Evolutionary conservation across 2,329 filamentous ascomycete genomes (phyloP), one percentile per base, ranked within the genome.

Genomic region (Hypocreales sp.): DNA sequence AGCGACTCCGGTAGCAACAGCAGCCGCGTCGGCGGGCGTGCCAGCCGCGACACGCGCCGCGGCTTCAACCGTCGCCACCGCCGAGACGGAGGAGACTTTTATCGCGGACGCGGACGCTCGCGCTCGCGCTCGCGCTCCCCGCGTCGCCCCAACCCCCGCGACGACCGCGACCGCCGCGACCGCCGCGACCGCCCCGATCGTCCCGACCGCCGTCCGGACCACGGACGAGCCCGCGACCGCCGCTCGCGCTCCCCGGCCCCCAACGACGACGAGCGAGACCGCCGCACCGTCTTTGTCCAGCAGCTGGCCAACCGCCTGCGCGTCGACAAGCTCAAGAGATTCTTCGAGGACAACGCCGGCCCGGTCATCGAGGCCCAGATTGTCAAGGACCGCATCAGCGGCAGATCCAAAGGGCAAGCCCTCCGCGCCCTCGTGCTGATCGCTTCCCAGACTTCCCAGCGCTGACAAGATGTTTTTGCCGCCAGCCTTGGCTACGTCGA

Each of bases 331-430:
- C 66, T 98, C 37, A 87, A 92, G 53, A 71, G 76, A 35, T 98
- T 98, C 53, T 98, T 98, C 47, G 83, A 93, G 52, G 83, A 93
- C 52, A 86, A 87, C 56, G 79, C 90, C 43, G 90, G 90, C 36
- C 76, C 81, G 21, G 90, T 98, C 30, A 92, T 90, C 44, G 90
- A 95, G 53, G 90, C 90, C 27, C 90, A 95, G 60, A 98, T 98
- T 46, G 90, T 98, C 28, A 95, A 95, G 57, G 90, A 98, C 45
- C 73, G 90, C 36, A 86, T 98, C 36, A 94, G 84, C 58, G 82
- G 84, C 43, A 81, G 90, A 57, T 94, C 86, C 36, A 98, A 98
- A 66, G 90, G 90, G 87, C 93, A 65, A 48, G 79, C 48, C 9
- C 22, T 20, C 7, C 10, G 7, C 7, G 18, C 7, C 18, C 18